These are phyloP conservation scores for Asterophora parasitica DNA, from an alignment of 768 basidiomycete genomes.

Conservation along the genomic window DNA sequence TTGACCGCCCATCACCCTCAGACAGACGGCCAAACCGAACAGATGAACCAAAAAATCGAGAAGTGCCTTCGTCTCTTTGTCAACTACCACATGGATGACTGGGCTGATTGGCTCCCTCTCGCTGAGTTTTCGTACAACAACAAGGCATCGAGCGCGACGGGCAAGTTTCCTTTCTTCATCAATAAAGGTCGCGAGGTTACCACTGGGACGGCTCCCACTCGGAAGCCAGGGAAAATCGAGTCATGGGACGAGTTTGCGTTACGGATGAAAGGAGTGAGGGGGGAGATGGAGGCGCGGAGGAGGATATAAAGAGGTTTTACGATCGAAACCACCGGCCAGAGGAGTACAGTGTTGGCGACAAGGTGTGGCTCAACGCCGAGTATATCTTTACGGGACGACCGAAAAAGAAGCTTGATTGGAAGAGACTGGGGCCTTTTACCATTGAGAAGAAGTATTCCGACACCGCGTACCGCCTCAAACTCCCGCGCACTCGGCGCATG, in stretches of 20 bases:
- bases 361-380: not conserved
- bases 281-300: not conserved
- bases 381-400: not conserved
- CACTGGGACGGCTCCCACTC: not conserved
- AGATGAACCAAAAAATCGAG: no score
- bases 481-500: not conserved
- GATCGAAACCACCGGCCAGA: no score
- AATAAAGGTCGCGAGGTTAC: not conserved
- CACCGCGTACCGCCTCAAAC: not conserved
- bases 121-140: not conserved
- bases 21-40: no score
- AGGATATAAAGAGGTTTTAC: not conserved
- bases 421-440: not conserved
- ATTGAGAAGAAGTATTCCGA: not conserved
- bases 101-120: not conserved
- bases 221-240: not conserved
- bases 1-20: slow-evolving; percentile 12
- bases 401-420: not conserved
- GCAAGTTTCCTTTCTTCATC: no score
- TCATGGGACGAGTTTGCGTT: not conserved
- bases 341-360: no score
- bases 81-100: not conserved
- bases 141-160: no score
- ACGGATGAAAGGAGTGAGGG: not conserved
- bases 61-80: no score